Conservation (phyloP, 306 rosid genomes). For the Vicia faba region DNA sequence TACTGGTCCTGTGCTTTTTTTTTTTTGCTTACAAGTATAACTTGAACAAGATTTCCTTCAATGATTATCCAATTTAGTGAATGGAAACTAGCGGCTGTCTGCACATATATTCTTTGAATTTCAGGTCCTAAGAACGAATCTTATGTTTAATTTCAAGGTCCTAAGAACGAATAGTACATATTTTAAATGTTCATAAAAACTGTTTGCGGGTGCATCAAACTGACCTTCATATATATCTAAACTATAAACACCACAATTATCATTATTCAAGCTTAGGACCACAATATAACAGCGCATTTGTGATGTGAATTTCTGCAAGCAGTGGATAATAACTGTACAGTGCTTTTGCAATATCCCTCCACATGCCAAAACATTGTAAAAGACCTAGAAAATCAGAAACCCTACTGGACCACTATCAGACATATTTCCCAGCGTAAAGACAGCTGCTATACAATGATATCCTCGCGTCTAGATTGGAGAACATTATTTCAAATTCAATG, state of each 20-base stretch:
- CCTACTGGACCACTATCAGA: constrained; percentile 27
- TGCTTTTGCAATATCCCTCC: background rate
- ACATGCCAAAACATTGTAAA: background rate
- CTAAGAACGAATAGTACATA: background rate
- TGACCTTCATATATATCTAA: constrained; percentile 10
- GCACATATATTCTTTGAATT: background rate
- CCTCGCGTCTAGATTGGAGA: constrained; percentile 33
- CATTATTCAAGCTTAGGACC: constrained; percentile 26
- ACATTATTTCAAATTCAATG: constrained; percentile 19
- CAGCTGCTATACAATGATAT: constrained; percentile 16
- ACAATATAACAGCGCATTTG: constrained; percentile 24
- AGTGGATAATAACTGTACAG: constrained; percentile 32
- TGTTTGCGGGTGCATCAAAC: background rate
- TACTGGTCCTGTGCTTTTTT: background rate
- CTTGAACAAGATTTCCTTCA: constrained; percentile 4
- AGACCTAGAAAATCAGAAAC: constrained; percentile 21
- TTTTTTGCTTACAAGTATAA: background rate
- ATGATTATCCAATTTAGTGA: background rate
- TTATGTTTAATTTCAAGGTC: background rate
- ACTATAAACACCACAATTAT: constrained; percentile 32
- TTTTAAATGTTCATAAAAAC: background rate
- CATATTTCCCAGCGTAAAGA: constrained; percentile 26
- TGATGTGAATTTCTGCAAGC: constrained; percentile 27
- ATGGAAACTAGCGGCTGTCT: background rate
- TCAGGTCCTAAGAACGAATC: background rate